Conservation (phyloP, 73 alveolate genomes). For the Symbiodinium natans region DNA sequence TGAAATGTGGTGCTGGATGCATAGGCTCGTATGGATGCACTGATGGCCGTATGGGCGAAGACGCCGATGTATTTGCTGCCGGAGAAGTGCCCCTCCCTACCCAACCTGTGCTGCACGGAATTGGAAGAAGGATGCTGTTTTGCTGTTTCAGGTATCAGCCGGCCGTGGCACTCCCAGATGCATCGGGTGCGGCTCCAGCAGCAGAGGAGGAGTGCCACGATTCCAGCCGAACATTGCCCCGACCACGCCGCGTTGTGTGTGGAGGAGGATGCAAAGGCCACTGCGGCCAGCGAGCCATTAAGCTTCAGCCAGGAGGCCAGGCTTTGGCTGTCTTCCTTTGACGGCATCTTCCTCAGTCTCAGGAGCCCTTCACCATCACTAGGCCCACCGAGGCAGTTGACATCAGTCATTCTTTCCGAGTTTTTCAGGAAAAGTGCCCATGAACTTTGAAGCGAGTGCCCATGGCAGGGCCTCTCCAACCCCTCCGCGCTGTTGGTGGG, state of each 20-base stretch:
- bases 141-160: slow-evolving; percentile 42
- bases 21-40: slow-evolving; percentile 91
- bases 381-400: slow-evolving; percentile 40
- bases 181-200: slow-evolving; percentile 47
- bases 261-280: slow-evolving; percentile 74
- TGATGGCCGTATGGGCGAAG: slow-evolving; percentile 93
- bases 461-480: slow-evolving; percentile 39
- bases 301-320: slow-evolving; percentile 53
- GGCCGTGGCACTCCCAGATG: slow-evolving; percentile 84
- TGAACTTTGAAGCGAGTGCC: no score
- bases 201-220: background rate
- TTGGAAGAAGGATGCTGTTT: background rate
- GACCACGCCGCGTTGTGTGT: background rate
- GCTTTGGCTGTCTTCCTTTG: background rate
- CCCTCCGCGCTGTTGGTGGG: slow-evolving; percentile 78
- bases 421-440: background rate
- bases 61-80: slow-evolving; percentile 86
- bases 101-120: background rate
- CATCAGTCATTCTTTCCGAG: background rate
- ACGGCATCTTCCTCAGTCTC: background rate
- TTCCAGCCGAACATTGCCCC: no score
- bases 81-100: slow-evolving; percentile 66
- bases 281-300: slow-evolving; percentile 50
- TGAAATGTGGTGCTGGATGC: no score
- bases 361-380: slow-evolving; percentile 67